These are phyloP conservation scores for Alternaria sp. DNA, from an alignment of 2,329 filamentous ascomycete genomes.

Conservation along the genomic window DNA sequence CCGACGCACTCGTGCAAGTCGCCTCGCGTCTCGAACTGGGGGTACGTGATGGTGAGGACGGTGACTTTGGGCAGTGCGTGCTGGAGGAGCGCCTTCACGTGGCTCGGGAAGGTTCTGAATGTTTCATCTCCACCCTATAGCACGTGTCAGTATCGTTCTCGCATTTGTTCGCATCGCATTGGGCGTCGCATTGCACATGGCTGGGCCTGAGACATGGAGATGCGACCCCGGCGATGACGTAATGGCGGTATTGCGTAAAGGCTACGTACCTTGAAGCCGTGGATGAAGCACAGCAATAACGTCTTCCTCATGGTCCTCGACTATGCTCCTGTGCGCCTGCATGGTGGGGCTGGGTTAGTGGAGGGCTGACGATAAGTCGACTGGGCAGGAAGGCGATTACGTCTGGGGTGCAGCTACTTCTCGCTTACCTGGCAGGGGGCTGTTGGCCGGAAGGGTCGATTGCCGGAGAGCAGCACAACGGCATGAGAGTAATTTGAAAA, in stretches of 20 bases:
- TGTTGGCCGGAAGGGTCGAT: constrained; percentile 1
- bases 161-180: neutral
- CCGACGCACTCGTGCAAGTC: constrained; percentile 74
- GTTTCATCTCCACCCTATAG: constrained; percentile 75
- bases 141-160: constrained; percentile 16
- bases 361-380: constrained; percentile 5
- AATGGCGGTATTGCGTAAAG: constrained; percentile 5
- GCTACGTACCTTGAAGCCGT: constrained; percentile 78
- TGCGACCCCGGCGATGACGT: constrained; percentile 4
- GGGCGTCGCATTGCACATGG: neutral
- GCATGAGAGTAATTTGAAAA: constrained; percentile 1
- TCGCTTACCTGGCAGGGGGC: constrained; percentile 19
- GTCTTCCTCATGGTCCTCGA: constrained; percentile 73
- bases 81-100: constrained; percentile 70
- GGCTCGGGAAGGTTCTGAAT: constrained; percentile 76
- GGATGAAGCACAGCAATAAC: constrained; percentile 80
- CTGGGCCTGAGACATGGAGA: constrained; percentile 1
- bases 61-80: constrained; percentile 72
- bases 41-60: constrained; percentile 74
- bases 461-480: neutral
- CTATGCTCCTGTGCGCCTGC: constrained; percentile 47
- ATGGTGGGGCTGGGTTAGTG: constrained; percentile 28
- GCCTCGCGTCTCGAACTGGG: constrained; percentile 81
- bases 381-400: constrained; percentile 23
- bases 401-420: constrained; percentile 26